These are phyloP conservation scores for Scenedesmus sp. DNA, from an alignment of 163 green algal genomes.

Conservation along the genomic window DNA sequence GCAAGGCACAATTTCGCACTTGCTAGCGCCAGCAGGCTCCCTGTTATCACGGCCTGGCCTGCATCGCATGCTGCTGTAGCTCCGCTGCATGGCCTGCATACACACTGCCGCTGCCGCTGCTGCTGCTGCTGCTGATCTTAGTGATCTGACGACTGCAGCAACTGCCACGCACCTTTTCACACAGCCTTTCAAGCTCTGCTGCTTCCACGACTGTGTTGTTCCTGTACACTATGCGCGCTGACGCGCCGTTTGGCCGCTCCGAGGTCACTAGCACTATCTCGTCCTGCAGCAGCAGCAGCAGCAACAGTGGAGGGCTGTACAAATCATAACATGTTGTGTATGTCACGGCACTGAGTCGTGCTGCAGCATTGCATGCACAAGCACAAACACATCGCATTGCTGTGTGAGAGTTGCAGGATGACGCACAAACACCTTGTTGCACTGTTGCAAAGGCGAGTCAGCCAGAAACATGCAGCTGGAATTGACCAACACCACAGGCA, in stretches of 20 bases:
- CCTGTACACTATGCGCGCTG: conserved; percentile 78
- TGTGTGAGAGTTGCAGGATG: too few relatives aligned
- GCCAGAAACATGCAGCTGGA: too few relatives aligned
- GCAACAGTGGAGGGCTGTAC: neutral
- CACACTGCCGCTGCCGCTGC: neutral
- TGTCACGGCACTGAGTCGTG: neutral
- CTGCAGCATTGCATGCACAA: too few relatives aligned
- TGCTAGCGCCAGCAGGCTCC: neutral
- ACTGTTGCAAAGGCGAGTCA: too few relatives aligned
- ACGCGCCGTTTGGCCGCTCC: conserved; percentile 58
- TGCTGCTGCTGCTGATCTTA: neutral
- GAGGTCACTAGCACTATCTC: conserved; percentile 79
- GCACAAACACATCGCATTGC: too few relatives aligned
- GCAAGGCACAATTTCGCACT: neutral
- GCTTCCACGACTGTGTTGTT: conserved; percentile 76
- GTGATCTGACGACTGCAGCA: neutral
- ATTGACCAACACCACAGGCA: too few relatives aligned
- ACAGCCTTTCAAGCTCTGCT: conserved; percentile 78
- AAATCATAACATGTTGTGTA: neutral
- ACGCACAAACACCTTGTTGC: too few relatives aligned
- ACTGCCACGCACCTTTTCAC: conserved; percentile 71
- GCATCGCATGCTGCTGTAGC: neutral
- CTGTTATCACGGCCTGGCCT: neutral
- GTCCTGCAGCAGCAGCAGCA: conserved; percentile 2
- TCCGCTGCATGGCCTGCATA: neutral